A percentile compares a stretch with the other conserved stretches of the same genome.
These are phyloP conservation scores for Tolypocladium cylindrosporum DNA, from an alignment of 2,329 filamentous ascomycete genomes.

Conservation along the genomic window DNA sequence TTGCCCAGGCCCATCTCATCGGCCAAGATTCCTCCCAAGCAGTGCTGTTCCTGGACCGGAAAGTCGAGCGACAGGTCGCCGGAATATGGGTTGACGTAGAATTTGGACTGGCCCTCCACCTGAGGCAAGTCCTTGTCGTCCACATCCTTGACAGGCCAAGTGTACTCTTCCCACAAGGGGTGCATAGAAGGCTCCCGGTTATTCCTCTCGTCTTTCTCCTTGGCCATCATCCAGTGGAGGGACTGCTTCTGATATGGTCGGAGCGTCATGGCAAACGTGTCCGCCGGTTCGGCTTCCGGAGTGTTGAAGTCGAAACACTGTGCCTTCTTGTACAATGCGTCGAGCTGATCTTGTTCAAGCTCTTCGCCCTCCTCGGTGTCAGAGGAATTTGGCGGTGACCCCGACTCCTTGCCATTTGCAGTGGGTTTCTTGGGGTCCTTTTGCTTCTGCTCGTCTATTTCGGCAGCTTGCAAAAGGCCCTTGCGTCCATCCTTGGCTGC, in stretches of 20 bases:
- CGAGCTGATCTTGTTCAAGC: slow-evolving; percentile 89
- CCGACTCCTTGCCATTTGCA: slow-evolving; percentile 18
- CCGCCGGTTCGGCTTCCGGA: slow-evolving; percentile 72
- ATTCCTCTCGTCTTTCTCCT: slow-evolving; percentile 71
- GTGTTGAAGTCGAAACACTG: slow-evolving; percentile 95
- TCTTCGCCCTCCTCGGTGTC: slow-evolving; percentile 80
- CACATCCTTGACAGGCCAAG: slow-evolving; percentile 78
- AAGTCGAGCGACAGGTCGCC: slow-evolving; percentile 89
- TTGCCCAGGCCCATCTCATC: slow-evolving; percentile 98
- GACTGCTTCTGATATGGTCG: slow-evolving; percentile 94
- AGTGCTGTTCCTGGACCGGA: slow-evolving; percentile 88
- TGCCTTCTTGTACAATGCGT: slow-evolving; percentile 87
- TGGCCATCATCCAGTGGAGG: slow-evolving; percentile 90
- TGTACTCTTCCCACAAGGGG: slow-evolving; percentile 93
- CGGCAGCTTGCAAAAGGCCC: slow-evolving; percentile 75
- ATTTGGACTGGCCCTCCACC: slow-evolving; percentile 57
- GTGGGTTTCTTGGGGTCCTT: slow-evolving; percentile 35
- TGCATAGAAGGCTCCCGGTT: slow-evolving; percentile 79
- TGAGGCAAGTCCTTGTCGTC: slow-evolving; percentile 66
- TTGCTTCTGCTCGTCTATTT: slow-evolving; percentile 70
- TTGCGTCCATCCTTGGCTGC: slow-evolving; percentile 74
- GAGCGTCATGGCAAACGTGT: slow-evolving; percentile 72
- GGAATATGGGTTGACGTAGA: slow-evolving; percentile 96
- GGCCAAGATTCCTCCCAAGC: slow-evolving; percentile 82
- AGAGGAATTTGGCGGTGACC: slow-evolving; percentile 47